Evolutionary conservation across 2,329 filamentous ascomycete species (phyloP).

Genomic region (Monilinia fructicola): DNA sequence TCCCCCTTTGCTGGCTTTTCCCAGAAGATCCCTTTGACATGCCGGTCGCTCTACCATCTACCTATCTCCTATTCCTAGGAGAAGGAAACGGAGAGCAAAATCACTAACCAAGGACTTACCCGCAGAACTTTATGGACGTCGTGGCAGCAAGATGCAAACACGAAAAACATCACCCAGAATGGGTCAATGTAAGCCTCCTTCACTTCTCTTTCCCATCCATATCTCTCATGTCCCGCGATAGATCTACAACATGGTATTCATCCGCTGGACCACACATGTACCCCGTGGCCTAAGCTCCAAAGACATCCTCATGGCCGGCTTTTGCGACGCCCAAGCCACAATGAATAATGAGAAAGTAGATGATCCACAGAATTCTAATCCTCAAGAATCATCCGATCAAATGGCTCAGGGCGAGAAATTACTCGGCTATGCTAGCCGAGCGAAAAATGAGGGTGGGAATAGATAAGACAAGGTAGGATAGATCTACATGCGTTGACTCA

Average conservation of each 20-base stretch:
- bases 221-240: slow-evolving; percentile 36
- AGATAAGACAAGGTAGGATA: not conserved
- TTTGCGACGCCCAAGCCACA: slow-evolving; percentile 49
- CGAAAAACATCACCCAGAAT: slow-evolving; percentile 72
- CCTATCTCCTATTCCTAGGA: not conserved
- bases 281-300: slow-evolving; percentile 64
- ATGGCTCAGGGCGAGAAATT: not conserved
- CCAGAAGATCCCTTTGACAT: not conserved
- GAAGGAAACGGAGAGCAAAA: not conserved
- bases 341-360: not conserved
- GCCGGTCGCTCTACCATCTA: not conserved
- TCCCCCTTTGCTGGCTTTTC: not conserved
- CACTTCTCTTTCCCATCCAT: not conserved
- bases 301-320: slow-evolving; percentile 60
- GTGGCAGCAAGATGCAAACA: slow-evolving; percentile 67
- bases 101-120: slow-evolving; percentile 11
- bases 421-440: not conserved
- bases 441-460: not conserved
- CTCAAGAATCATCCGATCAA: not conserved
- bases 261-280: slow-evolving; percentile 72
- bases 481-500: not conserved
- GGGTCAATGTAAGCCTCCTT: slow-evolving; percentile 61
- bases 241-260: slow-evolving; percentile 69
- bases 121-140: slow-evolving; percentile 73
- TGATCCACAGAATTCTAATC: not conserved